A percentile compares a stretch with the other conserved stretches of the same genome.
Conservation (phyloP, 345 rosid genomes). For the Excoecaria agallocha region DNA sequence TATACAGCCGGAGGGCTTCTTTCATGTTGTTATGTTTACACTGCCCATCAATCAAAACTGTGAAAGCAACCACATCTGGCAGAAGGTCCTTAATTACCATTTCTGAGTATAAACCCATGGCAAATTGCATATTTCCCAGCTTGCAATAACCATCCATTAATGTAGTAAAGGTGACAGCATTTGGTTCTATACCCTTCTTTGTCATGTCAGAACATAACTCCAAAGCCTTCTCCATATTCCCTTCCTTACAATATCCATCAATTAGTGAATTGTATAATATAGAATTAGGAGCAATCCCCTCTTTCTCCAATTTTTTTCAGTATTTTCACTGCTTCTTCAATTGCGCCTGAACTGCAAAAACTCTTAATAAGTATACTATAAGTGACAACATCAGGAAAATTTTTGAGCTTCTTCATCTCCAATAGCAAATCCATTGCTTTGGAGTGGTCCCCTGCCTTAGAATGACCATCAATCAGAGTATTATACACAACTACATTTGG, state of each 20-base stretch:
- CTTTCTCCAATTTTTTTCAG: slow-evolving; percentile 49
- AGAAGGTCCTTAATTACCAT: slow-evolving; percentile 55
- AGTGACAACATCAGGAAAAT: slow-evolving; percentile 56
- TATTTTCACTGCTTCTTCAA: slow-evolving; percentile 42
- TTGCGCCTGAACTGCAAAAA: slow-evolving; percentile 32
- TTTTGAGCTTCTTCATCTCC: slow-evolving; percentile 48
- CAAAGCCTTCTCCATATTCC: slow-evolving; percentile 53
- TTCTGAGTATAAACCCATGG: slow-evolving; percentile 53
- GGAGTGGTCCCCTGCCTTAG: slow-evolving; percentile 37
- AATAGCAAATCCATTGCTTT: slow-evolving; percentile 43
- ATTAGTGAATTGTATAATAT: slow-evolving; percentile 57
- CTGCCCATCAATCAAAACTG: slow-evolving; percentile 61
- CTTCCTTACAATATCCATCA: slow-evolving; percentile 53
- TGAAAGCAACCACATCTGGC: slow-evolving; percentile 61
- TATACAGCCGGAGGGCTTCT: slow-evolving; percentile 48
- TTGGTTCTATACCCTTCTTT: slow-evolving; percentile 45
- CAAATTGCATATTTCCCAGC: slow-evolving; percentile 51
- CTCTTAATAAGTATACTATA: slow-evolving; percentile 59
- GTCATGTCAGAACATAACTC: slow-evolving; percentile 58
- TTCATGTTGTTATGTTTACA: slow-evolving; percentile 54
- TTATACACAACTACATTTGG: slow-evolving; percentile 61
- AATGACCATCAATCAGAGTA: slow-evolving; percentile 54
- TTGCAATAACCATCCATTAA: slow-evolving; percentile 66
- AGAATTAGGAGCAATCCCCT: slow-evolving; percentile 46
- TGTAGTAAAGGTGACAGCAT: slow-evolving; percentile 52